These are phyloP conservation scores for Collariella sp. DNA, from an alignment of 495 filamentous ascomycete species.

Conservation along the genomic window DNA sequence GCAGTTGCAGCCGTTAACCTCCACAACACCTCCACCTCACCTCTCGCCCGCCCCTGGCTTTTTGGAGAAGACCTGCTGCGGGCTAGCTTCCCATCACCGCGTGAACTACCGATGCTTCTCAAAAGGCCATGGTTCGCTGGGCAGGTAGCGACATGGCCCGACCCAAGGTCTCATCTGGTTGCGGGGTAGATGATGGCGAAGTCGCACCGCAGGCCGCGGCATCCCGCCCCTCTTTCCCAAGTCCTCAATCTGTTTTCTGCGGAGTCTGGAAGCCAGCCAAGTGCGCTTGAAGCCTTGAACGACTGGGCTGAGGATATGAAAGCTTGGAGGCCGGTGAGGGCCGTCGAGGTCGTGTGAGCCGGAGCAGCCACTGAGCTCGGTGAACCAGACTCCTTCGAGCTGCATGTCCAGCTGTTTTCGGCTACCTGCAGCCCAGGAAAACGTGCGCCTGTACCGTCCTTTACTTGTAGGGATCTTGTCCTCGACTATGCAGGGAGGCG, in stretches of 20 bases:
- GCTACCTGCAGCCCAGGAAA: conserved; percentile 25
- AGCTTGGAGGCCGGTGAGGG: conserved; percentile 10
- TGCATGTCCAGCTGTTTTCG: conserved; percentile 22
- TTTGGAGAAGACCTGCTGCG: not conserved
- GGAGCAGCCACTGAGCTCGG: conserved; percentile 14
- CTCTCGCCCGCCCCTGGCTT: not conserved
- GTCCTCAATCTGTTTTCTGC: not conserved
- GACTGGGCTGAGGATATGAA: not conserved
- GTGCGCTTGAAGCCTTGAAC: not conserved
- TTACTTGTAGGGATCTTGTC: conserved; percentile 16
- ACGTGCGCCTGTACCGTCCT: conserved; percentile 19
- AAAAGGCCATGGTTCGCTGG: not conserved
- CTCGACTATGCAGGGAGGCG: conserved; percentile 12
- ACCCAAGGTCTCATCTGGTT: not conserved
- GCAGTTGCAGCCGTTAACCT: conserved; percentile 20
- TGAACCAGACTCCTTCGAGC: conserved; percentile 15
- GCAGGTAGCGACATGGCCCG: conserved; percentile 5
- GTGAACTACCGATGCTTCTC: not conserved
- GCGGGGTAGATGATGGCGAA: conserved; percentile 7
- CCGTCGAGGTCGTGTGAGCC: conserved; percentile 11
- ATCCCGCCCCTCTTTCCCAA: not conserved
- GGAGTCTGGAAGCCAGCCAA: not conserved
- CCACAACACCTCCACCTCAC: conserved; percentile 4
- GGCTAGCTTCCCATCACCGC: not conserved
- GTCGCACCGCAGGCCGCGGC: conserved; percentile 24